These are phyloP conservation scores for Rhododendron griersonianum DNA, from an alignment of 148 eudicot species.

Conservation along the genomic window DNA sequence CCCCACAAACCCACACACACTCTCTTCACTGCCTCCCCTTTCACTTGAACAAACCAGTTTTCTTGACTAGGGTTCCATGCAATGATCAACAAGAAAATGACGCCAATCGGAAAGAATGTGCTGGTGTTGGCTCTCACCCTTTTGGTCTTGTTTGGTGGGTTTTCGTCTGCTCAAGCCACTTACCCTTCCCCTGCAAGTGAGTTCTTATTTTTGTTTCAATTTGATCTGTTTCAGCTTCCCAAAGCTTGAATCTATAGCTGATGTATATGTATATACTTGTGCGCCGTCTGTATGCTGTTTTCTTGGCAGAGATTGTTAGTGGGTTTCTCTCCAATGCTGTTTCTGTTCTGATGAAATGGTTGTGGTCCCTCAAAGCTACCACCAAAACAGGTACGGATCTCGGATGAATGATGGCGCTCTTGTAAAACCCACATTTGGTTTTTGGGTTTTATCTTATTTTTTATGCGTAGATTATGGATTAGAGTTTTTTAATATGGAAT, in stretches of 20 bases:
- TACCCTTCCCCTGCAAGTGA: conserved; percentile 68
- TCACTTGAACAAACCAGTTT: conserved; percentile 1
- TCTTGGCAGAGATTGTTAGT: conserved; percentile 67
- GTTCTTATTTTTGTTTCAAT: conserved; percentile 18
- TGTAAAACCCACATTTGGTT: background rate
- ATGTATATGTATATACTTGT: background rate
- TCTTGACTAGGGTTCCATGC: conserved; percentile 44
- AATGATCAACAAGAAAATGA: conserved; percentile 20
- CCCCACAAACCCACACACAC: conserved; percentile 3
- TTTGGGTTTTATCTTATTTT: background rate
- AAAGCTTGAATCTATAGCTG: background rate
- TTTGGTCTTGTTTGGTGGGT: conserved; percentile 42
- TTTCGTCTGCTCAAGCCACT: conserved; percentile 54
- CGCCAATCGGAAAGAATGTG: conserved; percentile 25
- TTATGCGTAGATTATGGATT: conserved; percentile 4
- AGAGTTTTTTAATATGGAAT: conserved; percentile 6
- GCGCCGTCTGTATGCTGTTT: background rate
- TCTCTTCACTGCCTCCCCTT: conserved; percentile 1
- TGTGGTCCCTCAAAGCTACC: conserved; percentile 75
- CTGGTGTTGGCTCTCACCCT: conserved; percentile 31
- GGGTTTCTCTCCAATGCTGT: conserved; percentile 68
- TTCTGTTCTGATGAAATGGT: conserved; percentile 73
- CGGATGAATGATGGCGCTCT: background rate
- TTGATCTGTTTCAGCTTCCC: conserved; percentile 7
- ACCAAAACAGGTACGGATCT: conserved; percentile 71